These are phyloP conservation scores for Candida hispaniensis DNA, from an alignment of 805 yeast genomes.

Conservation along the genomic window DNA sequence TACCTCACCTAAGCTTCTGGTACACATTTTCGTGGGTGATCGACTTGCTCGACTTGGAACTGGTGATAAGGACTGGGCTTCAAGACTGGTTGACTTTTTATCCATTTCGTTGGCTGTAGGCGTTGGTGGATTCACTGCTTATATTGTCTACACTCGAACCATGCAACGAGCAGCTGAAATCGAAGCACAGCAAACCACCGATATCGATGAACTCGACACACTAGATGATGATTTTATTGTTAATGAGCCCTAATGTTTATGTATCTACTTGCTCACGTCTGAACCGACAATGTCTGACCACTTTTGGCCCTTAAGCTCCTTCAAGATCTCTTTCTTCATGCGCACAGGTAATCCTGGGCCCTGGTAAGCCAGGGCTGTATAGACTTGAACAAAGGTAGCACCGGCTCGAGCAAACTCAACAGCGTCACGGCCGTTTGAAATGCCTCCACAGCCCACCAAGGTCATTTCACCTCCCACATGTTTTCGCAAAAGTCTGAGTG, in stretches of 20 bases:
- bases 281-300: conserved; percentile 55
- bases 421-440: conserved; percentile 77
- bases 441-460: conserved; percentile 91
- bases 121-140: conserved; percentile 51
- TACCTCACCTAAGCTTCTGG: conserved; percentile 72
- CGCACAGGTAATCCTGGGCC: conserved; percentile 76
- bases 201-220: conserved; percentile 16
- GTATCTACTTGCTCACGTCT: conserved; percentile 6
- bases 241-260: conserved; percentile 19
- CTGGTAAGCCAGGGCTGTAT: conserved; percentile 83
- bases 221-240: conserved; percentile 26
- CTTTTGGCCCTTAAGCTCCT: conserved; percentile 65
- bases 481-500: conserved; percentile 60
- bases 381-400: conserved; percentile 77
- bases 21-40: conserved; percentile 68
- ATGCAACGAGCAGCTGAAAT: conserved; percentile 25
- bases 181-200: conserved; percentile 22
- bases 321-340: conserved; percentile 48
- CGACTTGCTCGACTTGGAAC: conserved; percentile 59
- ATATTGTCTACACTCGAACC: conserved; percentile 51
- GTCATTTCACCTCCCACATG: conserved; percentile 66
- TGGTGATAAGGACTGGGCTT: conserved; percentile 34
- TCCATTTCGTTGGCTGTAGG: conserved; percentile 48
- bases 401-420: conserved; percentile 89
- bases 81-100: conserved; percentile 50